These are phyloP conservation scores for Gnetum montanum DNA, from an alignment of 75 land plant species.

Conservation along the genomic window DNA sequence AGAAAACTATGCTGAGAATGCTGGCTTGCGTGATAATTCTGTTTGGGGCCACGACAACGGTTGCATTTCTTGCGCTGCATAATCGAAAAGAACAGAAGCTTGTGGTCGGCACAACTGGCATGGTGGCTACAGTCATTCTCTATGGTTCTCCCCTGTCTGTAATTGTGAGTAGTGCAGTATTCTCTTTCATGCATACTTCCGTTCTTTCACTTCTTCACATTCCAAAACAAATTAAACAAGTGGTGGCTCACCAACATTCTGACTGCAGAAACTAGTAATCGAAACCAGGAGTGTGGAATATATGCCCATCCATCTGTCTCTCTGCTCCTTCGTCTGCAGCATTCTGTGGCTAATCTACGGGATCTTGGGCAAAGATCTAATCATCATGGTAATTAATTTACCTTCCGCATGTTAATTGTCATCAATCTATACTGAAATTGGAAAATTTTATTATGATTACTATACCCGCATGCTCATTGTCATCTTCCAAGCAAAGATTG, in stretches of 20 bases:
- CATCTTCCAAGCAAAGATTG: background rate
- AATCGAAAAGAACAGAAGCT: conserved; percentile 1
- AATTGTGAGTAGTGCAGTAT: background rate
- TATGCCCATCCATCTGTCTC: conserved; percentile 21
- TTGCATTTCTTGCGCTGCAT: background rate
- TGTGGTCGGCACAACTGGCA: conserved; percentile 3
- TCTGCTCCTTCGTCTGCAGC: conserved; percentile 14
- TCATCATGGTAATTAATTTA: conserved; percentile 10
- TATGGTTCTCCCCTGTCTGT: conserved; percentile 10
- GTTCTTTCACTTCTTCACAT: background rate
- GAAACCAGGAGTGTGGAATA: conserved; percentile 18
- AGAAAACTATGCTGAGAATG: background rate
- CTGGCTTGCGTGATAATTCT: background rate
- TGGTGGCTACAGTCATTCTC: background rate
- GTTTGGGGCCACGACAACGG: background rate
- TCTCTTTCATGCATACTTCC: background rate
- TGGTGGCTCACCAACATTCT: background rate
- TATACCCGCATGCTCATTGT: background rate
- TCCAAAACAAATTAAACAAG: background rate
- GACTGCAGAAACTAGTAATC: conserved; percentile 10
- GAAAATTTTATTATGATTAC: background rate
- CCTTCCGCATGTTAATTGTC: background rate
- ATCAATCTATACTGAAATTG: background rate
- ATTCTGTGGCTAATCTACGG: conserved; percentile 11
- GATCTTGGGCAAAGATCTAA: conserved; percentile 11